Percentiles rank a stretch among this genome's conserved stretches.
phyloP scores from a whole-genome alignment of 1,284 basidiomycete genomes.

The Paramarasmius palmivorus region DNA sequence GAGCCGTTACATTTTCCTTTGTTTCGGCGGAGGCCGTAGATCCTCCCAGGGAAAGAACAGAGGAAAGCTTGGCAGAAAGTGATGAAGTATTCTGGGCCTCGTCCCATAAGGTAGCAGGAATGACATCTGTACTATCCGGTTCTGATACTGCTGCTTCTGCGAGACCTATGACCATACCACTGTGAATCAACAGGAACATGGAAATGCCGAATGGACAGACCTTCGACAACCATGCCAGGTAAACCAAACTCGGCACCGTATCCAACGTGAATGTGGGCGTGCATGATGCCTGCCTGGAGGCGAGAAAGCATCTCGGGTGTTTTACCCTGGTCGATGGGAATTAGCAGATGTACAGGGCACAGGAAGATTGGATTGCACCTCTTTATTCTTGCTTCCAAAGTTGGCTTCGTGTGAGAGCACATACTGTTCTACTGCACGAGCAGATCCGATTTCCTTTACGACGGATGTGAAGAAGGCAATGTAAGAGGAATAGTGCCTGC shows the following conservation, averaged over 20 bases:
- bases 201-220: constrained; percentile 26
- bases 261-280: constrained; percentile 61
- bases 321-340: no score
- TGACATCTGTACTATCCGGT: constrained; percentile 12
- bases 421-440: constrained; percentile 44
- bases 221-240: constrained; percentile 57
- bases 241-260: constrained; percentile 61
- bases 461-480: constrained; percentile 46
- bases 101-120: not conserved
- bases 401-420: constrained; percentile 53
- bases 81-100: constrained; percentile 7
- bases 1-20: constrained; percentile 27
- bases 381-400: constrained; percentile 23
- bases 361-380: constrained; percentile 27
- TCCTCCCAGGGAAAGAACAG: constrained; percentile 7
- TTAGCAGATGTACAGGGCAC: no score
- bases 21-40: constrained; percentile 7
- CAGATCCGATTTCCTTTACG: constrained; percentile 37
- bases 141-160: constrained; percentile 34
- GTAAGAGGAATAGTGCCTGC: constrained; percentile 56
- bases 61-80: constrained; percentile 5
- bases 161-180: constrained; percentile 32
- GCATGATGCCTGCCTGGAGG: constrained; percentile 52
- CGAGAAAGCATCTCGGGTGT: constrained; percentile 56
- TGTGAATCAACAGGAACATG: constrained; percentile 4